Evolutionary conservation across 1,284 basidiomycete genomes (phyloP), one percentile per base, ranked within the genome.

Genomic region (Marasmius oreades): DNA sequence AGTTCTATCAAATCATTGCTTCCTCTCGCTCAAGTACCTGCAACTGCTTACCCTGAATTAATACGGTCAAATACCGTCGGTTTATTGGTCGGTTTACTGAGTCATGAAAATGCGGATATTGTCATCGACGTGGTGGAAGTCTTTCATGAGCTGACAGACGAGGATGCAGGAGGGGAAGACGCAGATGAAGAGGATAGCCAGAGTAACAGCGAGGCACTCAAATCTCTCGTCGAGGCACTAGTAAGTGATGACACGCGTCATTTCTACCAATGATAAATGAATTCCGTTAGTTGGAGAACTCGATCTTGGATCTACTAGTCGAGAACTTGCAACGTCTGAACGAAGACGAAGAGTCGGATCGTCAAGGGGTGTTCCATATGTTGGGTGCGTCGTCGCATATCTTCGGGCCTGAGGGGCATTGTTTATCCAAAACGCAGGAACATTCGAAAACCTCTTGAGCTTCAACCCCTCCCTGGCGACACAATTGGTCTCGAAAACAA

Each of bases 81-180:
- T 20, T 75, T 85, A 22, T 78, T 99, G 26, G 82, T 92, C 58
- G 93, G 89, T 36, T 80, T 99, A 48, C 82, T 99, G 53, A 89
- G 85, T 57, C 93, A 97, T 67, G 95, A 96, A 70, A 97, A 97
- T 67, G 83, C 88, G 45, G 95, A 98, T 71, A 96, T 98, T 60
- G 90, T 92, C 18, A 89, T 97, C 55, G 93, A 96, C 63, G 89
- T 93, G 20, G 85, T 97, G 20, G 92, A 95, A 67, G 82, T 95
- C 24, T 78, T 99, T 3, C 91, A 95, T 65, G 97, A 99, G 71
- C 78, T 98, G 58, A 96, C 95, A 0, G 96, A 99, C 64, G 96
- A 98, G 69, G 96, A 99, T 66, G 92, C 93, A 1, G 88, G 92
- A 2, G 87, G 89, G 39, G 90, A 88, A 55, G 82, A 74, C 5